Evolutionary conservation across 2,329 filamentous ascomycete genomes (phyloP).

Genomic region (Trichoderma atrobrunneum): DNA sequence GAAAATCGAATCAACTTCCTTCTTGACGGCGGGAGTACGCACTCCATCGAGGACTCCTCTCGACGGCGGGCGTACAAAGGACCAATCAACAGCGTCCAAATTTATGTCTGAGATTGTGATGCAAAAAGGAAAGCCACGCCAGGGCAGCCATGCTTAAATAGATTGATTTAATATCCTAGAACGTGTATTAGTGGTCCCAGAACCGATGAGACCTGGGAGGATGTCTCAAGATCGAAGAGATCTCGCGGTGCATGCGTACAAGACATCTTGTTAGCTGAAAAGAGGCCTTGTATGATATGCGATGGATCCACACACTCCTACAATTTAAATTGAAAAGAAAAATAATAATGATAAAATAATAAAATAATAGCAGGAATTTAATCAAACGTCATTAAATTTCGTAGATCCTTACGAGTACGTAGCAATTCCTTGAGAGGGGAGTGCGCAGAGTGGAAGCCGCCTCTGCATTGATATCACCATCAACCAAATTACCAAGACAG

Average conservation of each 20-base stretch:
- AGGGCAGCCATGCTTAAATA: neutral
- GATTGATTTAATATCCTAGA: neutral
- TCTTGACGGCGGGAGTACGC: conserved; percentile 3
- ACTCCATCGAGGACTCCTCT: neutral
- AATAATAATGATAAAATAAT: neutral
- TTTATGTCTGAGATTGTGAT: neutral
- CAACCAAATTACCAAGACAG: neutral
- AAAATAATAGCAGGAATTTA: neutral
- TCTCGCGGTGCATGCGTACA: neutral
- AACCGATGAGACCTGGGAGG: neutral
- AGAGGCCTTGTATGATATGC: neutral
- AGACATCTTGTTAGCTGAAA: neutral
- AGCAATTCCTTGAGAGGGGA: neutral
- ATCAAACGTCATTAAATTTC: neutral
- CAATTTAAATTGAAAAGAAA: neutral
- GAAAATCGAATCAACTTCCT: neutral
- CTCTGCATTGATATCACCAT: neutral
- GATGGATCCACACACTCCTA: neutral
- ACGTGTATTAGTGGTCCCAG: neutral
- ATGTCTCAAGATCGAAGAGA: neutral
- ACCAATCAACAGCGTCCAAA: neutral
- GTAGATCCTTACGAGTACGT: neutral
- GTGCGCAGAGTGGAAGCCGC: neutral
- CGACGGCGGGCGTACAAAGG: conserved; percentile 8
- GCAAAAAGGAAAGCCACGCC: neutral